phyloP scores from a whole-genome alignment of 2,329 filamentous ascomycete species.

The Diaporthe longicolla region DNA sequence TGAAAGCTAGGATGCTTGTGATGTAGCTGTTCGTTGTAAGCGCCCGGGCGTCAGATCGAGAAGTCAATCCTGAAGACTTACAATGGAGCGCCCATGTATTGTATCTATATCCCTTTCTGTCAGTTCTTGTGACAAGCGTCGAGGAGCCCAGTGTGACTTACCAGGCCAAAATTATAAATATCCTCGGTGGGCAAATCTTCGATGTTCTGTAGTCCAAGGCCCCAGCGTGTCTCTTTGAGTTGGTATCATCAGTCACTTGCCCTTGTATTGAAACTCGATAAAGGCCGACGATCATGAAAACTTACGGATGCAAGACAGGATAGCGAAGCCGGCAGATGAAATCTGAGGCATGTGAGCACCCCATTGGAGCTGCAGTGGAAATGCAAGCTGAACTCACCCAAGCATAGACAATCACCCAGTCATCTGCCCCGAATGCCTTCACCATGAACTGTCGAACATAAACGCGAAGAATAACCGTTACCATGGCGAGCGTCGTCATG shows the following conservation, averaged over 20 bases:
- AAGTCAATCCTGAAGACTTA: slow-evolving; percentile 44
- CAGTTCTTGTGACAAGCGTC: not conserved
- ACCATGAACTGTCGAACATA: slow-evolving; percentile 54
- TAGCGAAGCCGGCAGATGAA: slow-evolving; percentile 53
- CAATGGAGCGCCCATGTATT: slow-evolving; percentile 60
- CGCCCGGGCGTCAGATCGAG: not conserved
- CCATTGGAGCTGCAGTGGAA: not conserved
- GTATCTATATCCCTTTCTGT: slow-evolving; percentile 48
- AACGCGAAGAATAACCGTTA: slow-evolving; percentile 51
- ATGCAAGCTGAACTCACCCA: slow-evolving; percentile 47
- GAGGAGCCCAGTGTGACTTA: slow-evolving; percentile 42
- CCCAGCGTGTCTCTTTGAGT: slow-evolving; percentile 59
- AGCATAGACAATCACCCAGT: slow-evolving; percentile 50
- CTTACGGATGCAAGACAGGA: slow-evolving; percentile 55
- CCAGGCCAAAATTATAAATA: slow-evolving; percentile 55
- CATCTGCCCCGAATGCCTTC: slow-evolving; percentile 54
- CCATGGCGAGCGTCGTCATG: slow-evolving; percentile 51
- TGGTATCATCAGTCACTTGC: not conserved
- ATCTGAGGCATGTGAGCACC: slow-evolving; percentile 45
- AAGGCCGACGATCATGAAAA: not conserved
- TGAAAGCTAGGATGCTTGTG: slow-evolving; percentile 60
- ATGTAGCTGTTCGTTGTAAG: slow-evolving; percentile 53
- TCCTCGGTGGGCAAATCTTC: slow-evolving; percentile 56
- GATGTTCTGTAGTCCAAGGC: slow-evolving; percentile 54
- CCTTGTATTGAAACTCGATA: not conserved